Evolutionary conservation across 768 basidiomycete genomes (phyloP).

Genomic region (Mycena metata): DNA sequence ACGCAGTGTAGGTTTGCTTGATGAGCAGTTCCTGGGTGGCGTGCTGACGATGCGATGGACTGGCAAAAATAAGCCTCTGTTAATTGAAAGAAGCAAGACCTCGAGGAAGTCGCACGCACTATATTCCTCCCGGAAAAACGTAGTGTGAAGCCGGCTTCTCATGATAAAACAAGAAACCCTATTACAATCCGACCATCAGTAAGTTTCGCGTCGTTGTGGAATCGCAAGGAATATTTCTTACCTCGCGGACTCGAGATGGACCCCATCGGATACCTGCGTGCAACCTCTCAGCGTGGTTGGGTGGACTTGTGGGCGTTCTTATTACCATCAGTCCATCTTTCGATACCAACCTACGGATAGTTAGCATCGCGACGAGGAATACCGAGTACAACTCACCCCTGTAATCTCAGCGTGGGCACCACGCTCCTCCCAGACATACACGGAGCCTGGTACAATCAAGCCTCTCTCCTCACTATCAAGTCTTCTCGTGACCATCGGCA

Average conservation of each 20-base stretch:
- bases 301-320: slow-evolving; percentile 6
- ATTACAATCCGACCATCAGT: slow-evolving; percentile 23
- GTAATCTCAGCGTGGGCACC: slow-evolving; percentile 79
- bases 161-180: slow-evolving; percentile 87
- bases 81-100: slow-evolving; percentile 23
- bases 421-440: slow-evolving; percentile 91
- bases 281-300: neutral
- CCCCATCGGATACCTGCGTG: slow-evolving; percentile 78
- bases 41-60: slow-evolving; percentile 44
- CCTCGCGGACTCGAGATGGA: slow-evolving; percentile 83
- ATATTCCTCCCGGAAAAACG: slow-evolving; percentile 55
- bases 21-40: slow-evolving; percentile 63
- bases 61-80: slow-evolving; percentile 22
- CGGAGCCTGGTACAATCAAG: slow-evolving; percentile 77
- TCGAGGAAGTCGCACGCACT: slow-evolving; percentile 53
- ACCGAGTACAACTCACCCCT: slow-evolving; percentile 62
- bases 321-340: slow-evolving; percentile 85
- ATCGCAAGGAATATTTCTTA: slow-evolving; percentile 42
- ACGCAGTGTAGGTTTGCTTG: slow-evolving; percentile 88
- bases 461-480: slow-evolving; percentile 83
- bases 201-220: neutral
- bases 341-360: slow-evolving; percentile 75
- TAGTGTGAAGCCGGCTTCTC: slow-evolving; percentile 71
- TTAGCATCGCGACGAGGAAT: slow-evolving; percentile 15
- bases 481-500: slow-evolving; percentile 85